Evolutionary conservation across 1,139 yeast species (phyloP).

Genomic region (Magnusiomyces sp.): DNA sequence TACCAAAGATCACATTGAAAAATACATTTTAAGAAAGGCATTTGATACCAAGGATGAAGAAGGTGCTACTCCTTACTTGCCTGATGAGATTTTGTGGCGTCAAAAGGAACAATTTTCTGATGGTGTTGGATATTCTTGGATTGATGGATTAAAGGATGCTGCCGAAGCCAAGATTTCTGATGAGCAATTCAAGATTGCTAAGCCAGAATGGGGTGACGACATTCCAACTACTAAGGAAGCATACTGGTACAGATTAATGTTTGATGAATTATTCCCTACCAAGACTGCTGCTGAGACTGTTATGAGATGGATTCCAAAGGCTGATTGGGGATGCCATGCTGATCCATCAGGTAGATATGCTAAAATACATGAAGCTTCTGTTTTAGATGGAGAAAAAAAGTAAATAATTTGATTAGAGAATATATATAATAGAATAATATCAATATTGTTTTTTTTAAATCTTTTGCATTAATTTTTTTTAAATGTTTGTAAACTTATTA

Average conservation of each 20-base stretch:
- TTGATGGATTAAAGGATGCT: conserved; percentile 91
- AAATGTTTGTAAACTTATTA: background rate
- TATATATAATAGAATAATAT: too few species aligned
- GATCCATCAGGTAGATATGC: conserved; percentile 98
- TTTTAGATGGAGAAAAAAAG: background rate
- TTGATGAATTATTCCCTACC: conserved; percentile 84
- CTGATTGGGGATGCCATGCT: conserved; percentile 99
- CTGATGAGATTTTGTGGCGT: conserved; percentile 95
- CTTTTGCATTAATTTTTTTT: background rate
- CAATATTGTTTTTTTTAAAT: too few species aligned
- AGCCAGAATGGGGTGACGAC: conserved; percentile 93
- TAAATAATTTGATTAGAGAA: too few species aligned
- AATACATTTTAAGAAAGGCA: conserved; percentile 92
- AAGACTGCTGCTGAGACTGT: conserved; percentile 93
- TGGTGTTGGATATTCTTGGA: conserved; percentile 99
- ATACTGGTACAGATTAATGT: conserved; percentile 95
- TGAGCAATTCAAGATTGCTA: conserved; percentile 81
- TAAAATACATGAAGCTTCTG: conserved; percentile 50
- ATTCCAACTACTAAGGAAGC: conserved; percentile 97
- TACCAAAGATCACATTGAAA: conserved; percentile 72
- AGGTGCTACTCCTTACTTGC: conserved; percentile 70
- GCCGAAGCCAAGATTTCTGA: conserved; percentile 82
- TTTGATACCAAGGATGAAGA: conserved; percentile 83
- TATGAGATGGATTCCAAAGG: conserved; percentile 99
- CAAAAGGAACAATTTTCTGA: conserved; percentile 99